A percentile compares a stretch with the other conserved stretches of the same genome.
These are phyloP conservation scores for Voacanga thouarsii DNA, from an alignment of 257 asterid genomes.

Conservation along the genomic window DNA sequence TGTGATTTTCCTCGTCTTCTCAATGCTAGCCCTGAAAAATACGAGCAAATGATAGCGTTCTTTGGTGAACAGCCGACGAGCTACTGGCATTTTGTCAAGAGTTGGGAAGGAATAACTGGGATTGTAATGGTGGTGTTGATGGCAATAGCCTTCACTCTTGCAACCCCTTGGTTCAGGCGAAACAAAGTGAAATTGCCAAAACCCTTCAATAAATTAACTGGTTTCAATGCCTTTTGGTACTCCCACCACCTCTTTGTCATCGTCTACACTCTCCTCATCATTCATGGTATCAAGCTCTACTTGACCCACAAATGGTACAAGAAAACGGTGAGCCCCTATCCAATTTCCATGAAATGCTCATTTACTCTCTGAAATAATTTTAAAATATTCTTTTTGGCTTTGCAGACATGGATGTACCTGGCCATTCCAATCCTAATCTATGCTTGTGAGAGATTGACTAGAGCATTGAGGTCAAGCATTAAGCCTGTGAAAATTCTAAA, in stretches of 20 bases:
- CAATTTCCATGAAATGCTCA: neutral
- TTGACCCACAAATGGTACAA: conserved; percentile 56
- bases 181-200: conserved; percentile 48
- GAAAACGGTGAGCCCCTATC: conserved; percentile 49
- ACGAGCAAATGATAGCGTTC: conserved; percentile 42
- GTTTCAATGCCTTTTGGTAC: conserved; percentile 94
- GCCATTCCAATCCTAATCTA: conserved; percentile 58
- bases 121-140: conserved; percentile 71
- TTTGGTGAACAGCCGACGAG: conserved; percentile 63
- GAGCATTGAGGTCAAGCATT: conserved; percentile 73
- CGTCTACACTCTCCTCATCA: conserved; percentile 61
- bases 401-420: conserved; percentile 87
- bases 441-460: conserved; percentile 60
- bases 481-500: conserved; percentile 66
- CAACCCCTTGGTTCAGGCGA: conserved; percentile 78
- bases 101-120: conserved; percentile 79
- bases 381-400: neutral
- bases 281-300: conserved; percentile 76
- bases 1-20: conserved; percentile 77
- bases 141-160: conserved; percentile 80
- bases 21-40: conserved; percentile 36
- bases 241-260: conserved; percentile 77
- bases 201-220: conserved; percentile 61
- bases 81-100: conserved; percentile 64
- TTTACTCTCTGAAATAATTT: neutral